Evolutionary conservation across 1,284 basidiomycete genomes (phyloP).

Genomic region (Blastosporella zonata): DNA sequence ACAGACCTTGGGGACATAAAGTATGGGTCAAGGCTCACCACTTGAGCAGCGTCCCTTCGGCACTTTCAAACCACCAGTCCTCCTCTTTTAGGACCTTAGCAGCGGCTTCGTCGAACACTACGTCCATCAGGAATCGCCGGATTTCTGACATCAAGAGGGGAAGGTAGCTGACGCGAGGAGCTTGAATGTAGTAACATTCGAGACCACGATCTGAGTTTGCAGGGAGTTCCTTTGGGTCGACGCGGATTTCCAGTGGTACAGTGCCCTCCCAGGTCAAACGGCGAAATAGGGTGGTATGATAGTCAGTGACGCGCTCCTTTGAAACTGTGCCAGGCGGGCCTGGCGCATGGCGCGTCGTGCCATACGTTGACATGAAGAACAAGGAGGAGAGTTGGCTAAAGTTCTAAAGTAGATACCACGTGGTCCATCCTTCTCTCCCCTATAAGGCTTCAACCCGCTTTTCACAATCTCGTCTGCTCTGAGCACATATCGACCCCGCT

Average conservation of each 20-base stretch:
- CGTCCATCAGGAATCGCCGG: conserved; percentile 80
- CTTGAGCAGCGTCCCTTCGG: conserved; percentile 70
- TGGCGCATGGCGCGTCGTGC: conserved; percentile 51
- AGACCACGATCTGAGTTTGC: conserved; percentile 83
- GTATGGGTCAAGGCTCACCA: conserved; percentile 58
- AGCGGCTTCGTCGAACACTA: conserved; percentile 83
- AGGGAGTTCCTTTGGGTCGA: conserved; percentile 82
- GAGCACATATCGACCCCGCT: conserved; percentile 41
- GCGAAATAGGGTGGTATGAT: conserved; percentile 71
- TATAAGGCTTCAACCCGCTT: conserved; percentile 30
- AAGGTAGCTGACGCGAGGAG: conserved; percentile 86
- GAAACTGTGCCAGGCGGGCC: conserved; percentile 45
- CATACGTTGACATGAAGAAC: conserved; percentile 55
- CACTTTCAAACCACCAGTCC: conserved; percentile 94
- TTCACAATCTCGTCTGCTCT: conserved; percentile 46
- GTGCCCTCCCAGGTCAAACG: conserved; percentile 83
- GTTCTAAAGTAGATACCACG: background rate
- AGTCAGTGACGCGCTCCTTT: conserved; percentile 48
- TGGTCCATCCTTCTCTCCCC: background rate
- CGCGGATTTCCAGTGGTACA: conserved; percentile 80
- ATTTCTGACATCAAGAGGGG: conserved; percentile 88
- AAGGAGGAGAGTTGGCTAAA: background rate
- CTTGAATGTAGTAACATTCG: conserved; percentile 84
- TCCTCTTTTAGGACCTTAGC: conserved; percentile 73
- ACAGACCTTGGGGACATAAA: background rate